These are phyloP conservation scores for Dioscorea alata DNA, from an alignment of 106 monocot species.

Conservation along the genomic window DNA sequence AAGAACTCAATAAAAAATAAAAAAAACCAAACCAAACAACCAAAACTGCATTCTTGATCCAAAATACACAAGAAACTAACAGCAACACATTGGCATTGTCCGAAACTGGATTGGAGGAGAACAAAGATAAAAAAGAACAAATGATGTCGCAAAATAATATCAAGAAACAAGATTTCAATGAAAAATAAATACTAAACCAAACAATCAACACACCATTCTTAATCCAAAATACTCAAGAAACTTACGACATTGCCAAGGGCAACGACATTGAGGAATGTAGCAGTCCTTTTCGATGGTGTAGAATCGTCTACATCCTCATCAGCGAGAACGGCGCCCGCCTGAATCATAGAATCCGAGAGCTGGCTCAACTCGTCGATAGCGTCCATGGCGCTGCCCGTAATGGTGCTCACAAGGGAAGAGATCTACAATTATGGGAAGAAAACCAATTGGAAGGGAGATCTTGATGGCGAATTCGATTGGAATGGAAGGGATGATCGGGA, in stretches of 20 bases:
- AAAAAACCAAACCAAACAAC: neutral
- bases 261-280: slow-evolving; percentile 71
- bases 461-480: no score
- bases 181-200: no score
- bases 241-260: slow-evolving; percentile 72
- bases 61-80: no score
- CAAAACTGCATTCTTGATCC: no score
- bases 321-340: slow-evolving; percentile 49
- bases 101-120: no score
- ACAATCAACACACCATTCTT: no score
- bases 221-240: neutral
- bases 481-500: no score
- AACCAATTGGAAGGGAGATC: neutral
- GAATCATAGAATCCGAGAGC: slow-evolving; percentile 69
- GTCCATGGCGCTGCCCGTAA: slow-evolving; percentile 29
- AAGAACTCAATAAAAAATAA: neutral
- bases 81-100: no score
- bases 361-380: slow-evolving; percentile 68
- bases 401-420: no score
- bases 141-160: no score
- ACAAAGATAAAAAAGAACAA: no score
- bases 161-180: no score
- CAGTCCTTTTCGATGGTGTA: slow-evolving; percentile 23
- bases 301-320: slow-evolving; percentile 59
- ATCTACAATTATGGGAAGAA: neutral